Evolutionary conservation across 75 land plant species (phyloP).

Genomic region (Sequoiadendron giganteum): DNA sequence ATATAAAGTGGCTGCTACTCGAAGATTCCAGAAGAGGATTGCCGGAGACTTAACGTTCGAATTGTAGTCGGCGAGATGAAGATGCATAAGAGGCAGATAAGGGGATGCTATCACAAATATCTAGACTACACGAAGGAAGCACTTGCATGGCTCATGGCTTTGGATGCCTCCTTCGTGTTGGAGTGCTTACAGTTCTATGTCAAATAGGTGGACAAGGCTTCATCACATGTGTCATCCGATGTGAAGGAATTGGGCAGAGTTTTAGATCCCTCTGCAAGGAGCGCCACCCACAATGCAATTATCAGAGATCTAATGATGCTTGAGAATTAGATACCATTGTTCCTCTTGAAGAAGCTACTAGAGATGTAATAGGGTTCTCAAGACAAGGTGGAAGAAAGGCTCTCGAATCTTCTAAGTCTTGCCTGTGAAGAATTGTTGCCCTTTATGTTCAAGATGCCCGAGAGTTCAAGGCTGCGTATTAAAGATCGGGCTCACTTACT

Average conservation of each 20-base stretch:
- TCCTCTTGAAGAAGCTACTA: not conserved
- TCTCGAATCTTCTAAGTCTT: not conserved
- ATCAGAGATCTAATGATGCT: constrained; percentile 5
- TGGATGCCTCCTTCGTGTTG: no score
- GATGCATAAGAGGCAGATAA: not conserved
- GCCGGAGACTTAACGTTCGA: no score
- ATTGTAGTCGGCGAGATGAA: not conserved
- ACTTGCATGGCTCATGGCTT: no score
- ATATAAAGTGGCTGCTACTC: constrained; percentile 34
- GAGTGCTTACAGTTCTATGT: no score
- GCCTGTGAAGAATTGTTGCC: not conserved
- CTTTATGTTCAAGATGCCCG: not conserved
- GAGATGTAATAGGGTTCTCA: constrained; percentile 14
- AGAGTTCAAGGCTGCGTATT: not conserved
- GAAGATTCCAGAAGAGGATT: constrained; percentile 15
- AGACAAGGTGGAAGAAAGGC: not conserved
- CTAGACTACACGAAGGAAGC: not conserved
- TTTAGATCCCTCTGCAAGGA: not conserved
- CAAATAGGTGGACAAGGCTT: no score
- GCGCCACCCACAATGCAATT: constrained; percentile 11
- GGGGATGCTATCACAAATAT: not conserved
- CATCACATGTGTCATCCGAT: no score
- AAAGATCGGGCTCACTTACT: not conserved
- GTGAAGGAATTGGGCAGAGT: no score
- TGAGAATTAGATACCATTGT: no score